phyloP scores from a whole-genome alignment of 2,329 filamentous ascomycete genomes.

The Aspergillus luchuensis region DNA sequence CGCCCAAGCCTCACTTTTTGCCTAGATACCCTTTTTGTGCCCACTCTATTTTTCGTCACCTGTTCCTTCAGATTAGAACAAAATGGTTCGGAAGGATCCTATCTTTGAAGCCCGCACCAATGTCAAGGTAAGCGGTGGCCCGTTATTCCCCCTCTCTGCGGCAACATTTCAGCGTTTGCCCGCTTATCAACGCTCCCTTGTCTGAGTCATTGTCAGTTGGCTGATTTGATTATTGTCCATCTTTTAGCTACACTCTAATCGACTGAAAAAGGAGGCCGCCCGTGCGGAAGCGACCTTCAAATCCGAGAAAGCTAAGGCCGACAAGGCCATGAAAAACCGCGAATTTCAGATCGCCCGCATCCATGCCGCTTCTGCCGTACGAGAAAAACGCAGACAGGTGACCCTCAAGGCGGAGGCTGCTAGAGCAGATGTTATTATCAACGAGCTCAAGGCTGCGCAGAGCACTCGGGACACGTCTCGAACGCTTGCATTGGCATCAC shows the following conservation, averaged over 20 bases:
- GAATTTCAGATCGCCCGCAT: slow-evolving; percentile 54
- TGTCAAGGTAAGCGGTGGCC: slow-evolving; percentile 38
- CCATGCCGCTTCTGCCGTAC: slow-evolving; percentile 49
- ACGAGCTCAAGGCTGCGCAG: slow-evolving; percentile 51
- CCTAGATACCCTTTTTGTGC: background rate
- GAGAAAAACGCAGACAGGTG: slow-evolving; percentile 50
- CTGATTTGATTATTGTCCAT: background rate
- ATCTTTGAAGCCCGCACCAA: slow-evolving; percentile 47
- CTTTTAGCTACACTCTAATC: slow-evolving; percentile 50
- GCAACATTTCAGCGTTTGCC: background rate
- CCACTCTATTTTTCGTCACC: background rate
- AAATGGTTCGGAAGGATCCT: slow-evolving; percentile 44
- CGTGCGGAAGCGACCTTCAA: slow-evolving; percentile 50
- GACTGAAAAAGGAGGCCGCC: slow-evolving; percentile 50
- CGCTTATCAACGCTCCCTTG: background rate
- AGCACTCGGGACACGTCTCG: slow-evolving; percentile 50
- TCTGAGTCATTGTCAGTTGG: background rate
- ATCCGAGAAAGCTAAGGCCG: slow-evolving; percentile 51
- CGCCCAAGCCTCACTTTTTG: background rate
- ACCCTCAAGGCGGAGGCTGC: slow-evolving; percentile 49
- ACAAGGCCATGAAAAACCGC: slow-evolving; percentile 51
- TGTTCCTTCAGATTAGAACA: slow-evolving; percentile 16
- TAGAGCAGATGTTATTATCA: slow-evolving; percentile 52
- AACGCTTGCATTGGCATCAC: slow-evolving; percentile 47
- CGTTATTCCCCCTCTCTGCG: background rate